These are phyloP conservation scores for Cicer cuneatum DNA, from an alignment of 306 rosid species.

Conservation along the genomic window DNA sequence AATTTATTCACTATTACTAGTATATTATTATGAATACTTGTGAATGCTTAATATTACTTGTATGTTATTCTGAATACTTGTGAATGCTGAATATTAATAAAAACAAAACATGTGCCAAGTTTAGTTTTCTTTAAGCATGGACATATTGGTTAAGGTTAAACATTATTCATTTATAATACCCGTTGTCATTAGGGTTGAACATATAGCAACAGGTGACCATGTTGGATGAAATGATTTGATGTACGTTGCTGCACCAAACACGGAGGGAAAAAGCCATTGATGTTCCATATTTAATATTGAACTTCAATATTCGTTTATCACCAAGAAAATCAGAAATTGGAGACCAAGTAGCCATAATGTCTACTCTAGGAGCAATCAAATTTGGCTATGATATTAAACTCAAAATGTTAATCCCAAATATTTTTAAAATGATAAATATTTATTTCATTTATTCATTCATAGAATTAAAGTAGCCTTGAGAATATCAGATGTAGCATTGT, in stretches of 20 bases:
- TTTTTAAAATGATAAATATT: background rate
- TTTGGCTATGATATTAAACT: slow-evolving; percentile 61
- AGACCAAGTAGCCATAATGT: slow-evolving; percentile 53
- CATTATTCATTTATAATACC: slow-evolving; percentile 4
- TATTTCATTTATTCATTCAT: background rate
- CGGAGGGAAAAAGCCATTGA: slow-evolving; percentile 50
- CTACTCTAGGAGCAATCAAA: slow-evolving; percentile 47
- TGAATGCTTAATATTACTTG: too few relatives aligned
- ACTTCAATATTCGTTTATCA: slow-evolving; percentile 8
- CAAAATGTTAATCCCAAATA: background rate
- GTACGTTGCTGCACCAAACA: slow-evolving; percentile 27
- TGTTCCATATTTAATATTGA: slow-evolving; percentile 38
- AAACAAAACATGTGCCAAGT: too few relatives aligned
- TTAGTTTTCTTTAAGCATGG: too few relatives aligned
- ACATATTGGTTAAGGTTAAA: too few relatives aligned
- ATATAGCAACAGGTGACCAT: slow-evolving; percentile 47
- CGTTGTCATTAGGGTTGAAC: slow-evolving; percentile 47
- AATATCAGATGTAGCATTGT: background rate
- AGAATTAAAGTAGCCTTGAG: background rate
- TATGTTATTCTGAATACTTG: too few relatives aligned
- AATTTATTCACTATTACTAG: too few relatives aligned
- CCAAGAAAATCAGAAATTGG: background rate
- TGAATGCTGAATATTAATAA: too few relatives aligned
- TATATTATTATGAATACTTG: too few relatives aligned
- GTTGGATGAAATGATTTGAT: slow-evolving; percentile 39